Base-by-base conservation (phyloP, 2,329 filamentous ascomycete genomes). In the Cordyceps sp. region DNA sequence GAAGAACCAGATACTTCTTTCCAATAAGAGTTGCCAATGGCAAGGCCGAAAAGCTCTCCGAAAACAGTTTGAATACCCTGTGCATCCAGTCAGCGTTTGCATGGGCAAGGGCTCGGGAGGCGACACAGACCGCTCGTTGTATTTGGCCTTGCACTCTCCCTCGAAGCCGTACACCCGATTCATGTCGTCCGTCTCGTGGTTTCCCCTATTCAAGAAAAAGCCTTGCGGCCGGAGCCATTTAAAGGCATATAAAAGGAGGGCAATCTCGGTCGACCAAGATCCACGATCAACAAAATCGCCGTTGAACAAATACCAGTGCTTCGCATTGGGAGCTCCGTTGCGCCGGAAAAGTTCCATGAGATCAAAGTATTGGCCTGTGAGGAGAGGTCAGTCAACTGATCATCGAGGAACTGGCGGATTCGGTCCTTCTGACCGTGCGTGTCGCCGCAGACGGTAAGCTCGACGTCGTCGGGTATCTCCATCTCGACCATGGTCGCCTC, bases 171-270 rank as follows among this genome's bases (percentile, higher is more conserved):
- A 98, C 33, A 90, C 86, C 42, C 84, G 76, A 65, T 98, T 98
- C 90, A 98, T 98, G 57, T 94, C 88, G 52, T 96, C 88, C 30
- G 90, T 96, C 61, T 98, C 90, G 59, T 98, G 90, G 58, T 98
- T 98, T 44, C 90, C 90, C 39, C 90, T 76, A 65, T 98, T 98
- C 41, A 98, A 64, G 71, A 93, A 96, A 66, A 98, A 88, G 33
- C 66, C 73, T 27, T 74, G 71, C 7, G 90, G 90, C 33, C 81
- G 75, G 46, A 96, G 58, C 88, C 84, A 93, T 63, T 98, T 98
- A 68, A 93, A 93, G 28, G 88, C 81, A 55, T 94, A 98, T 15
- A 98, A 66, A 10, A 94, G 65, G 29, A 98, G 66, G 10, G 85
- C 88, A 44, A 98, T 92, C 54, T 98, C 90, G n/a, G 78, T 85